Evolutionary conservation across 768 basidiomycete species (phyloP).

Genomic region (Hortiboletus campestris): DNA sequence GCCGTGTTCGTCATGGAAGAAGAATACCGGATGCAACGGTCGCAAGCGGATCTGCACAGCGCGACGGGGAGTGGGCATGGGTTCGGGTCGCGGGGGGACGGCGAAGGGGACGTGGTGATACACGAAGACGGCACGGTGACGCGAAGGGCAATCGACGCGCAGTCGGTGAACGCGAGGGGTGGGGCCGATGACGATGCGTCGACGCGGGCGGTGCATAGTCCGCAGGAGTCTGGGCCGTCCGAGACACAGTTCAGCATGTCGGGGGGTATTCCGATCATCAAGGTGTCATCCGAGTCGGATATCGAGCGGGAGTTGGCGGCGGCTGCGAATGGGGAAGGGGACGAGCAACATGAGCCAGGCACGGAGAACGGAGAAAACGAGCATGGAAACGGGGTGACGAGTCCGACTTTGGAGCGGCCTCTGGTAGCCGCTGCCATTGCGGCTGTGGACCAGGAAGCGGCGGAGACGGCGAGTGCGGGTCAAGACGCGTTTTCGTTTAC

Average conservation of each 20-base stretch:
- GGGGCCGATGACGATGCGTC: conserved; percentile 66
- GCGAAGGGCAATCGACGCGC: conserved; percentile 8
- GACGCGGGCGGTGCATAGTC: conserved; percentile 54
- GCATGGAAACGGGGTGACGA: conserved; percentile 16
- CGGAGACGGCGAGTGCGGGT: conserved; percentile 23
- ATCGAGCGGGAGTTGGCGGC: conserved; percentile 42
- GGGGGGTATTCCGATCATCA: conserved; percentile 61
- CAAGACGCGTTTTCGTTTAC: conserved; percentile 85
- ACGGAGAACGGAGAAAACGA: conserved; percentile 24
- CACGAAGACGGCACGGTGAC: conserved; percentile 62
- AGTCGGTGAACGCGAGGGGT: not conserved
- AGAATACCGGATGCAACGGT: conserved; percentile 97
- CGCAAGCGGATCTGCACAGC: conserved; percentile 62
- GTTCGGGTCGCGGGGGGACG: conserved; percentile 20
- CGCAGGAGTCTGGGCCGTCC: conserved; percentile 23
- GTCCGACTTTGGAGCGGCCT: conserved; percentile 40
- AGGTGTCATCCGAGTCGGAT: conserved; percentile 72
- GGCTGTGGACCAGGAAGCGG: conserved; percentile 21
- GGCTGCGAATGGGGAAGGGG: conserved; percentile 22
- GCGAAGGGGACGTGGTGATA: conserved; percentile 41
- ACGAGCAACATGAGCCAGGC: not conserved
- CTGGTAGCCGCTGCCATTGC: conserved; percentile 40
- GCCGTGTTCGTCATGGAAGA: conserved; percentile 99
- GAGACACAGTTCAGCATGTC: conserved; percentile 22
- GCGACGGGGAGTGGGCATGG: conserved; percentile 19